phyloP scores from a whole-genome alignment of 345 rosid genomes.

The Mangifera indica region DNA sequence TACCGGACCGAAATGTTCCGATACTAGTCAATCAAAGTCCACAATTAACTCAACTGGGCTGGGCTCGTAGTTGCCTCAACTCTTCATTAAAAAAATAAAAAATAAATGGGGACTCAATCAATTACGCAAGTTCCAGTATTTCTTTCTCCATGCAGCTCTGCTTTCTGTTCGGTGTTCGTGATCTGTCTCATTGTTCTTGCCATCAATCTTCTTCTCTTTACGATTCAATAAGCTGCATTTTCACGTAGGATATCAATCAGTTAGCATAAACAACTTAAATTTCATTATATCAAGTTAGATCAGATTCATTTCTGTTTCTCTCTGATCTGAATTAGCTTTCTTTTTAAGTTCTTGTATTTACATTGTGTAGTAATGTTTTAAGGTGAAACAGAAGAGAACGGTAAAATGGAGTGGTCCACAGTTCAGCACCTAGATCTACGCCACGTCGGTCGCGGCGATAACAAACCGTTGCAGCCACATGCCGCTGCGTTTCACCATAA shows the following conservation, averaged over 20 bases:
- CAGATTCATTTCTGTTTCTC: not conserved
- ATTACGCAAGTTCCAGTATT: not conserved
- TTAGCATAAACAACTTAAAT: not conserved
- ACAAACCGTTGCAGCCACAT: slow-evolving; percentile 82
- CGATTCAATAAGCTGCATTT: slow-evolving; percentile 9
- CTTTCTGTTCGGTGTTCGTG: not conserved
- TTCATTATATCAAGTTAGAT: not conserved
- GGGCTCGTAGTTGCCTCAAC: too few relatives aligned
- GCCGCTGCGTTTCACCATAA: slow-evolving; percentile 83
- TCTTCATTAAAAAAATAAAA: too few relatives aligned
- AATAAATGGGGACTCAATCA: not conserved
- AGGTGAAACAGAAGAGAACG: not conserved
- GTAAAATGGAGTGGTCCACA: slow-evolving; percentile 89
- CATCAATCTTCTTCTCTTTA: not conserved
- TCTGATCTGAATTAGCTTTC: not conserved
- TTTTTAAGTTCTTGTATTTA: not conserved
- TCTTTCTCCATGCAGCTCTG: too few relatives aligned
- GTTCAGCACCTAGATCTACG: slow-evolving; percentile 96
- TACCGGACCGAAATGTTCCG: too few relatives aligned
- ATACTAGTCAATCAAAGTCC: not conserved
- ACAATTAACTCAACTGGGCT: not conserved
- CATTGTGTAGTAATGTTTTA: not conserved
- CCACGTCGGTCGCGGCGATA: slow-evolving; percentile 69
- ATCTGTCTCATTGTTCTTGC: not conserved
- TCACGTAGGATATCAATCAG: not conserved